A percentile compares a stretch with the other conserved stretches of the same genome.
These are phyloP conservation scores for Phaeosphaeriaceae sp. DNA, from an alignment of 2,329 filamentous ascomycete genomes.

Conservation along the genomic window DNA sequence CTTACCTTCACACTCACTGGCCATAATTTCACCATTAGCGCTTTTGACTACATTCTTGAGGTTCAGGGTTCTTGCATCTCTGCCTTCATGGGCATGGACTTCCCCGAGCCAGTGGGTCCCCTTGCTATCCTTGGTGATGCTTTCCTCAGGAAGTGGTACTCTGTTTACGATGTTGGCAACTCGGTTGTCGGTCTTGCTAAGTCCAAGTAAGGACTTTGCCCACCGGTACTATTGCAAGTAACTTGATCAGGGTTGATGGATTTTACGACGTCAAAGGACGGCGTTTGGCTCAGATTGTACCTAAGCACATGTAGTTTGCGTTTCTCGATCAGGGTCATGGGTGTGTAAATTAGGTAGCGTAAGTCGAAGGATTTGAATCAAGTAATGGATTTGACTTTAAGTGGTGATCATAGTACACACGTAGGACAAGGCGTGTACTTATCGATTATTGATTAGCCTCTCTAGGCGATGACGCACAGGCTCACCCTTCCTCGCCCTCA, in stretches of 20 bases:
- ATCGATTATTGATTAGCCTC: background rate
- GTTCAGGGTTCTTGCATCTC: conserved; percentile 96
- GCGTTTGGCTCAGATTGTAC: conserved; percentile 32
- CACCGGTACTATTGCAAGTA: background rate
- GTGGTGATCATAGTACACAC: too few species aligned
- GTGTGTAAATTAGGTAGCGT: conserved; percentile 18
- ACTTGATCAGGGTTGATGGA: background rate
- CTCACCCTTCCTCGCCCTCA: background rate
- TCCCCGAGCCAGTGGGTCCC: conserved; percentile 83
- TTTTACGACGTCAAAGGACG: conserved; percentile 1
- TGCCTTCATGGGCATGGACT: conserved; percentile 93
- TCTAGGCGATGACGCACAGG: conserved; percentile 6
- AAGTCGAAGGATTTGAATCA: conserved; percentile 19
- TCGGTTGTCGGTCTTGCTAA: conserved; percentile 87
- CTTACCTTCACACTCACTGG: conserved; percentile 89
- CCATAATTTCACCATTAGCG: conserved; percentile 87
- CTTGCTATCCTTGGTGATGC: conserved; percentile 93
- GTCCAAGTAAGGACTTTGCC: conserved; percentile 66
- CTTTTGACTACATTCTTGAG: conserved; percentile 95
- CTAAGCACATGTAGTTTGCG: conserved; percentile 18
- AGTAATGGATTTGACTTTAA: background rate
- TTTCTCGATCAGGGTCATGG: conserved; percentile 11
- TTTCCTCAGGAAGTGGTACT: conserved; percentile 85
- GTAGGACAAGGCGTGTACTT: background rate
- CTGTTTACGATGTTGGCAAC: conserved; percentile 93